Conservation (phyloP, 2,329 filamentous ascomycete species). For the Penicillium fuscoglaucum region DNA sequence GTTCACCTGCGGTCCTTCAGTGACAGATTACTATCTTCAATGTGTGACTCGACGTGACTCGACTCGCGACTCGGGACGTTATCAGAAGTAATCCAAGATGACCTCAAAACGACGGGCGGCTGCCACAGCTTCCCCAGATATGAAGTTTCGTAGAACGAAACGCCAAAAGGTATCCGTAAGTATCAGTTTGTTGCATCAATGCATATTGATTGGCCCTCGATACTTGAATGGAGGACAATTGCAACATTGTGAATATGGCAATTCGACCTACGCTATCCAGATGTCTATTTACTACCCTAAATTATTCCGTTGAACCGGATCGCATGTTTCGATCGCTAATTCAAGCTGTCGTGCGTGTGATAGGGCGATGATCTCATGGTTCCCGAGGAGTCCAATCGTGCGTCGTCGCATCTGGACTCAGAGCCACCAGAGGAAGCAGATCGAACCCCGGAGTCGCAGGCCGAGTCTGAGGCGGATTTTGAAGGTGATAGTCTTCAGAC, state of each 20-base stretch:
- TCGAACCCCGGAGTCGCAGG: slow-evolving; percentile 24
- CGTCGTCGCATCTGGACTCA: slow-evolving; percentile 19
- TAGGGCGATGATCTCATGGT: slow-evolving; percentile 21
- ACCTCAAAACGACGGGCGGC: slow-evolving; percentile 58
- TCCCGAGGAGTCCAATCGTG: slow-evolving; percentile 25
- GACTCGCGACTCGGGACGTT: background rate
- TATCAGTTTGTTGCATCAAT: slow-evolving; percentile 25
- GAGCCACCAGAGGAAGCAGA: slow-evolving; percentile 31
- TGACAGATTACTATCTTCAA: background rate
- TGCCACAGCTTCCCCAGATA: slow-evolving; percentile 49
- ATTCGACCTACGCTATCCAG: background rate
- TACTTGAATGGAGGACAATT: background rate
- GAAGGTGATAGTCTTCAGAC: slow-evolving; percentile 76
- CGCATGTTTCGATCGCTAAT: background rate
- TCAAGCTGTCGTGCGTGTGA: background rate
- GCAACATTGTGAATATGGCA: background rate
- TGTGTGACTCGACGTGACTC: background rate
- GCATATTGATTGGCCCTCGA: background rate
- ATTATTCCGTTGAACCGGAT: background rate
- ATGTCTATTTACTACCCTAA: background rate
- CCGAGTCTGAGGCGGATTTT: slow-evolving; percentile 61
- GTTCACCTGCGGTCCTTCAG: background rate
- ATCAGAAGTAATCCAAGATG: slow-evolving; percentile 25
- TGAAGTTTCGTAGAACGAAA: slow-evolving; percentile 55
- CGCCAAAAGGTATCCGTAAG: slow-evolving; percentile 61